Conservation (phyloP, 192 early-diverging fungal genomes). For the Linnemannia zychae region DNA sequence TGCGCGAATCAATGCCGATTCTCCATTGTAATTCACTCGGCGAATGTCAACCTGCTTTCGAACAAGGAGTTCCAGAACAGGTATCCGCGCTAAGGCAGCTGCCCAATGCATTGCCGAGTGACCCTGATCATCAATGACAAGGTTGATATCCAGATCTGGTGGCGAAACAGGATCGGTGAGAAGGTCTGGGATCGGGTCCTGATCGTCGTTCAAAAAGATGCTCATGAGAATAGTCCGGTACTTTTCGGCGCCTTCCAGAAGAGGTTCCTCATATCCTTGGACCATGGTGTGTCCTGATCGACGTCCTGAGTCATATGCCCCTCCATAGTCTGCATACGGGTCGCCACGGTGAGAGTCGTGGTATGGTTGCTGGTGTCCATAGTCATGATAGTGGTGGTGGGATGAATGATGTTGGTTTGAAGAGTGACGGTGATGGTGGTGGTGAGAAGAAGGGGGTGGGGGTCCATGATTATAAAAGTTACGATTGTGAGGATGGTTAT, state of each 20-base stretch:
- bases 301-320: slow-evolving; percentile 10
- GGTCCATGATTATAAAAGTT: slow-evolving; percentile 6
- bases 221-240: slow-evolving; percentile 86
- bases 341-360: neutral
- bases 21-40: slow-evolving; percentile 83
- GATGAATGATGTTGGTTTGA: neutral
- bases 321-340: slow-evolving; percentile 15
- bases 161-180: slow-evolving; percentile 55
- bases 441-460: neutral
- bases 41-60: slow-evolving; percentile 80
- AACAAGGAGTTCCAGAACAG: slow-evolving; percentile 84
- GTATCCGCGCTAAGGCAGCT: slow-evolving; percentile 84
- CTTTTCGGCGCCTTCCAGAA: slow-evolving; percentile 60
- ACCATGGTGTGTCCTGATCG: neutral
- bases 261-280: slow-evolving; percentile 20
- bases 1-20: slow-evolving; percentile 91
- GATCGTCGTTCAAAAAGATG: slow-evolving; percentile 87
- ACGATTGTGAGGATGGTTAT: slow-evolving; percentile 8
- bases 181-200: slow-evolving; percentile 70
- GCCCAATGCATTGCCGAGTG: slow-evolving; percentile 98
- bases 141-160: slow-evolving; percentile 78
- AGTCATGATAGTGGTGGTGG: slow-evolving; percentile 4
- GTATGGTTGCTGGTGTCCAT: neutral
- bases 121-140: slow-evolving; percentile 94
- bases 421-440: slow-evolving; percentile 15